Conservation (phyloP, 768 basidiomycete species). For the Hypsizygus marmoreus region DNA sequence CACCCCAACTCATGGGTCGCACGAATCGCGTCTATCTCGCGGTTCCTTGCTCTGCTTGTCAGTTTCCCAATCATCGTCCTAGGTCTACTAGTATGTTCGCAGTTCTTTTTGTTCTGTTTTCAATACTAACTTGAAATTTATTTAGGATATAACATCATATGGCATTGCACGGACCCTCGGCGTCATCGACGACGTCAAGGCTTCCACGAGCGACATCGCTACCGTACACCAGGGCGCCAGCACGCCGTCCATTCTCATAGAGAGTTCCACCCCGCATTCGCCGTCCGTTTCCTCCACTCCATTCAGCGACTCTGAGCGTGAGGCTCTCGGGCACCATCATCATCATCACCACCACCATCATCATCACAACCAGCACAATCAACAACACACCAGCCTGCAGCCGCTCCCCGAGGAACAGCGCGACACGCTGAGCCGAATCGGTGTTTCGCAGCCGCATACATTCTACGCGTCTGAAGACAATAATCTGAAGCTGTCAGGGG, state of each 20-base stretch:
- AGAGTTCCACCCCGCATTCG: constrained; percentile 26
- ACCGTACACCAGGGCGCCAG: constrained; percentile 31
- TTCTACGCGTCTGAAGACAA: constrained; percentile 55
- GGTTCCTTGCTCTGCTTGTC: constrained; percentile 65
- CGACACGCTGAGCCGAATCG: constrained; percentile 12
- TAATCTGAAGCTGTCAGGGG: constrained; percentile 63
- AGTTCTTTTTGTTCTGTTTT: constrained; percentile 10
- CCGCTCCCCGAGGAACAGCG: constrained; percentile 9
- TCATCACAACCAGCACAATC: constrained; percentile 12
- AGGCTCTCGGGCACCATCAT: constrained; percentile 10
- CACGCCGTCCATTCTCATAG: constrained; percentile 35
- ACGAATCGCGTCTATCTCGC: constrained; percentile 60
- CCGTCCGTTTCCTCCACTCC: constrained; percentile 24
- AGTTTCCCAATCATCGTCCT: constrained; percentile 63
- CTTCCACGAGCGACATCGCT: constrained; percentile 65
- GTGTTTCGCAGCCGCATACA: constrained; percentile 37
- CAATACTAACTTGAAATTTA: constrained; percentile 7
- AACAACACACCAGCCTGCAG: constrained; percentile 4
- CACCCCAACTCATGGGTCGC: constrained; percentile 67
- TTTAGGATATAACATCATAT: constrained; percentile 78
- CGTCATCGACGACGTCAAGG: constrained; percentile 72
- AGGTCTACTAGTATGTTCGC: constrained; percentile 50
- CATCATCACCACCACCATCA: too few species aligned
- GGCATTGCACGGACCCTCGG: constrained; percentile 83
- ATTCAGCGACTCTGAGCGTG: constrained; percentile 28